Evolutionary conservation across 192 early-diverging fungal species (phyloP).

Genomic region (Coemansia sp.): DNA sequence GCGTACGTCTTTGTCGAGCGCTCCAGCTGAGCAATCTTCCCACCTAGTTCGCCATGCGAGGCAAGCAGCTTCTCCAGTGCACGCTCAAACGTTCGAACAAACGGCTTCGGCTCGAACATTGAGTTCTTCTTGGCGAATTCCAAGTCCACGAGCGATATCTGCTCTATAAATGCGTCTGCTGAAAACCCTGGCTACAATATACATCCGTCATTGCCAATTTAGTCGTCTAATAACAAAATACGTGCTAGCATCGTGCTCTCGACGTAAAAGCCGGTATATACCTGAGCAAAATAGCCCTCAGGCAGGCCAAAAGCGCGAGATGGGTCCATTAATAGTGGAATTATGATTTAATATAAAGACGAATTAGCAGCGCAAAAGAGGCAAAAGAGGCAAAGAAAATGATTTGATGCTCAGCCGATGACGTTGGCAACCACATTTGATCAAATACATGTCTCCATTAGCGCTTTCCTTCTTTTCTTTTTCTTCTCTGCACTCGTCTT

Average conservation of each 20-base stretch:
- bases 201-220: background rate
- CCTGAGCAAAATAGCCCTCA: conserved; percentile 53
- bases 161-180: conserved; percentile 60
- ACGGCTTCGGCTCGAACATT: conserved; percentile 86
- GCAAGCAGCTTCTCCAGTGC: conserved; percentile 80
- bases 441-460: background rate
- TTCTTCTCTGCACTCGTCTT: conserved; percentile 3
- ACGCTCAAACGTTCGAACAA: conserved; percentile 88
- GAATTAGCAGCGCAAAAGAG: background rate
- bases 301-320: conserved; percentile 49
- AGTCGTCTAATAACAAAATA: background rate
- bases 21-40: conserved; percentile 85
- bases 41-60: conserved; percentile 72
- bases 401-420: background rate
- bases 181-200: conserved; percentile 53
- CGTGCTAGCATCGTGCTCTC: background rate
- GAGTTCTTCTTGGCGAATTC: conserved; percentile 51
- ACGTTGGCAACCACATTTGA: background rate
- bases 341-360: background rate
- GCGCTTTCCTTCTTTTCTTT: background rate
- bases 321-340: conserved; percentile 28
- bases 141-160: conserved; percentile 53
- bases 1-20: conserved; percentile 74
- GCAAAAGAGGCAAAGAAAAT: background rate
- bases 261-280: background rate